Conservation (phyloP, 768 basidiomycete genomes). For the Panaeolus cyanescens region DNA sequence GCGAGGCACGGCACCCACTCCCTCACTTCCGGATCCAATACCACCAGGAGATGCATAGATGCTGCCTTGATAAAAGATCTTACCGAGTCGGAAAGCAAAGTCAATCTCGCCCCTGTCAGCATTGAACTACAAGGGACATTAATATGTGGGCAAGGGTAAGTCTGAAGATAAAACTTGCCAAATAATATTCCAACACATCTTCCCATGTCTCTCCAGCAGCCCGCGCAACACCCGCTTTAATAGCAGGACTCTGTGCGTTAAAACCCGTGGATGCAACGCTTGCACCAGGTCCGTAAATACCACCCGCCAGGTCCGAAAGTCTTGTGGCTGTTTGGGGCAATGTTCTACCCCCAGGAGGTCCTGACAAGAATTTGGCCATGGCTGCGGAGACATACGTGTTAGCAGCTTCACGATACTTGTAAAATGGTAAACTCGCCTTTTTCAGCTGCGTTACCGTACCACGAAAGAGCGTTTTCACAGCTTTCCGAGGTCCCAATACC, state of each 20-base stretch:
- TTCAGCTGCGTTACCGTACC: conserved; percentile 91
- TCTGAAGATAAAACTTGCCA: conserved; percentile 47
- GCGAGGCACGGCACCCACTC: conserved; percentile 85
- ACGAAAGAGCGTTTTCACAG: conserved; percentile 80
- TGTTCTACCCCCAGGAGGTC: conserved; percentile 89
- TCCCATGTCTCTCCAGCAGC: conserved; percentile 94
- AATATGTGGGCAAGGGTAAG: background rate
- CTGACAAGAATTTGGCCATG: conserved; percentile 77
- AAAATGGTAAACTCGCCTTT: conserved; percentile 53
- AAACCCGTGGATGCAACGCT: conserved; percentile 89
- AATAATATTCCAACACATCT: conserved; percentile 89
- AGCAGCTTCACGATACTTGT: background rate
- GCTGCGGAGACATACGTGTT: conserved; percentile 41
- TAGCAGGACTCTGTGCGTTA: conserved; percentile 70
- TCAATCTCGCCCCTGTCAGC: conserved; percentile 89
- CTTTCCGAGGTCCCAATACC: conserved; percentile 91
- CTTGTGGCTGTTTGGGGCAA: conserved; percentile 80
- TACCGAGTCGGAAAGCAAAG: conserved; percentile 91
- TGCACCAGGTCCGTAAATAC: conserved; percentile 93
- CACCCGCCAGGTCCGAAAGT: conserved; percentile 88
- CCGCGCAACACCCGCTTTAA: conserved; percentile 80
- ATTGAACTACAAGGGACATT: conserved; percentile 66
- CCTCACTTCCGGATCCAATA: conserved; percentile 84
- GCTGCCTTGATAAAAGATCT: conserved; percentile 95
- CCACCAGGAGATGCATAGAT: conserved; percentile 83